These are phyloP conservation scores for Ichthyophthirius multifiliis DNA, from an alignment of 169 alveolate species.

Conservation along the genomic window DNA sequence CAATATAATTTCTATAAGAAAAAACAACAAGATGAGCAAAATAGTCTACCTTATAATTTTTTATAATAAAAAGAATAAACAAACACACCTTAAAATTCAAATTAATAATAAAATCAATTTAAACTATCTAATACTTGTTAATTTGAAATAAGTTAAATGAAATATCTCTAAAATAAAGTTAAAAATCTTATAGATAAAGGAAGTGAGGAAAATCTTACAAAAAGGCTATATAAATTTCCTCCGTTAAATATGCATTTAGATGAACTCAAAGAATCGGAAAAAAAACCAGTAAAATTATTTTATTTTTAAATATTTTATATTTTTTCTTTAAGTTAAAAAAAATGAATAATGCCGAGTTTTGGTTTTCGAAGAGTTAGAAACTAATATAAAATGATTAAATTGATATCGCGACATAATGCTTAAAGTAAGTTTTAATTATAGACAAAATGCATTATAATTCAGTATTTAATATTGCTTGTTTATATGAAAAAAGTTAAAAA, in stretches of 20 bases:
- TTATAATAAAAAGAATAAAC: too few relatives aligned
- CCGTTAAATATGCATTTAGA: background rate
- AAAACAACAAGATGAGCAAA: too few relatives aligned
- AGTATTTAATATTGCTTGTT: background rate
- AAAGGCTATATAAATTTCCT: background rate
- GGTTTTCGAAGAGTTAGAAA: background rate
- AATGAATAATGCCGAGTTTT: background rate
- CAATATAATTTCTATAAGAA: too few relatives aligned
- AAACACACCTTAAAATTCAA: too few relatives aligned
- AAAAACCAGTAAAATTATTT: background rate
- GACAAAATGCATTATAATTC: background rate
- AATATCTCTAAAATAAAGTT: background rate
- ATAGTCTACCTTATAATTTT: too few relatives aligned
- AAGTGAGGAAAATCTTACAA: background rate
- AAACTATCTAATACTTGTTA: too few relatives aligned
- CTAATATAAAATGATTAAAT: background rate
- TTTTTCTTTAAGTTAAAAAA: background rate
- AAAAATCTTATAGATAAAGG: background rate
- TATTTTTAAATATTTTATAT: too few relatives aligned
- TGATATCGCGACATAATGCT: background rate
- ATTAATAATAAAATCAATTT: too few relatives aligned
- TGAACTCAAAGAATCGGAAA: background rate
- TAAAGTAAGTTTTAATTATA: background rate
- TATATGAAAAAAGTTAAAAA: constrained; percentile 11
- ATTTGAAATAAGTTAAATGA: too few relatives aligned